Base-by-base conservation (phyloP, 208 protist species). In the Blastocrithidia nonstop region DNA sequence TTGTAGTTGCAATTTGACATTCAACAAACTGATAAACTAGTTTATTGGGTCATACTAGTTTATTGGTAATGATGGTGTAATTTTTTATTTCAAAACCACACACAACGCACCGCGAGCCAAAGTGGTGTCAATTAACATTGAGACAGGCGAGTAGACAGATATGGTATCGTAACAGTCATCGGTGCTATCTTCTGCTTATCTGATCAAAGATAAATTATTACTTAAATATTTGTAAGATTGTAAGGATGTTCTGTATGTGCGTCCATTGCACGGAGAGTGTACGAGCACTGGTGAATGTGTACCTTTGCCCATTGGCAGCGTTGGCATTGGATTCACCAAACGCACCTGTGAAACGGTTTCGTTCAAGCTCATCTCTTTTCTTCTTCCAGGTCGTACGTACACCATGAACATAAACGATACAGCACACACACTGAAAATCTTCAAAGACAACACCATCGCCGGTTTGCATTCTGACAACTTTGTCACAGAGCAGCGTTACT, bases 201-300 rank as follows among this genome's bases (percentile, higher is more conserved):
- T 79, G 13, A 69, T 80, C 15, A 50, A 74, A 25, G 54, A 94
- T 51, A 79, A 77, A 19, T 65, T 97, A 33, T 29, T 95, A 28
- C 50, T 93, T 1, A 49, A 63, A 1, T 97, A 94, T 55, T 50
- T 96, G 0, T 77, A 94, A 56, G 86, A 97, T 58, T 92, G 96
- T n/a, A 93, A 94, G 70, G 67, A 93, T 45, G 75, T 90, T 1
- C 6, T 96, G 13, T 90, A 94, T 59, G 78, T 74, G 57, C 45
- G 68, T 50, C 57, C 54, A 22, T 54, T 94, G 16, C 15, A 57
- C 35, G 63, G 58, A 35, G 13, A 6, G 5, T 23, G 19, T 9
- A 22, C n/a, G 7, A 69, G 65, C 9, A 57, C 15, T 11, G 64
- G 52, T 1, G 53, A 7, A 7, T 48, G 39, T n/a, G 61, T 96